Evolutionary conservation across 2,329 filamentous ascomycete genomes (phyloP), one percentile per base, ranked within the genome.

Genomic region (Fusarium sterilihyphosum): DNA sequence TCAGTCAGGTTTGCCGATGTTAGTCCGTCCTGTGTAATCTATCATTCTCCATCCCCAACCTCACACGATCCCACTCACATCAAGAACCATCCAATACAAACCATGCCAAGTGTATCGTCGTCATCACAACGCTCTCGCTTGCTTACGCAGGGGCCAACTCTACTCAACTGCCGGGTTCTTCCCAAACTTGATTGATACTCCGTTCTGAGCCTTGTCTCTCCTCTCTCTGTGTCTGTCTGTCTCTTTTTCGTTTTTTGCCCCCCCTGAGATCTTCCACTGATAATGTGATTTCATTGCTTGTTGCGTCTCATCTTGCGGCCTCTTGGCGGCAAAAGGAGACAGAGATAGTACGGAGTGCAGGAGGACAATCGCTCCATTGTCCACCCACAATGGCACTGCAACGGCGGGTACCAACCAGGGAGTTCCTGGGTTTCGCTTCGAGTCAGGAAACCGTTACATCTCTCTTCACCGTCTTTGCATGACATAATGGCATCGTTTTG

Each of bases 361-460:
- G 62, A 70, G 61, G 56, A 35, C 46, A 33, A 72, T 65, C 71
- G 59, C 71, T 65, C 65, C 65, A 71, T 71, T 73, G 70, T 54
- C 75, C 76, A 78, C 74, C 53, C 67, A 56, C 49, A 29, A 77
- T 78, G 76, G 22, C 50, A 77, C 76, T 65, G 76, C 70, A 61
- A 61, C 76, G 64, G 74, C 71, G 57, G 71, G 35, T 64, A 50
- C 49, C 20, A 71, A 41, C 62, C 66, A 74, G 71, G 71, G 46
- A 60, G 57, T 59, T 56, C 71, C 66, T 58, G 49, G 52, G 49
- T 54, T 66, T 58, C 35, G 37, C 38, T 38, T 65, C 54, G 66
- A 67, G 65, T 67, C 61, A 72, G 56, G 35, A 61, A 71, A 44
- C 52, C 26, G 66, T 62, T 71, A 56, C 66, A 62, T 65, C 53